Evolutionary conservation across 2,329 filamentous ascomycete genomes (phyloP).

Genomic region (Monilinia polystroma): DNA sequence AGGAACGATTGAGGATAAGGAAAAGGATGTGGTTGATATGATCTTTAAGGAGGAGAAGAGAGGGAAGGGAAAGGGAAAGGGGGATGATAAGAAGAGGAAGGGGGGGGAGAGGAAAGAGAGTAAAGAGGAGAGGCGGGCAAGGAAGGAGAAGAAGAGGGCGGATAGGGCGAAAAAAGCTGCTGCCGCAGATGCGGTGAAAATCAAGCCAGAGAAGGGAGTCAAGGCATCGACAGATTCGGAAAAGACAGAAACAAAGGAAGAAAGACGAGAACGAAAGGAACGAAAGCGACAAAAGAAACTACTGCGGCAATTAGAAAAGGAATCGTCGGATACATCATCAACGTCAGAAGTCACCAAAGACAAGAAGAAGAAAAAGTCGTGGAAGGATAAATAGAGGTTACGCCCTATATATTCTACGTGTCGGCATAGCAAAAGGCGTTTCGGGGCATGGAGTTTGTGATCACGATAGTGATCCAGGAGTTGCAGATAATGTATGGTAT

Average conservation of each 20-base stretch:
- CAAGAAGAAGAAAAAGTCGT: conserved; percentile 37
- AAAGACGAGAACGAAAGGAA: conserved; percentile 42
- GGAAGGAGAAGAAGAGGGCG: conserved; percentile 43
- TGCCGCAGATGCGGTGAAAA: conserved; percentile 14
- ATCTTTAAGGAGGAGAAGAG: conserved; percentile 32
- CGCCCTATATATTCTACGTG: conserved; percentile 16
- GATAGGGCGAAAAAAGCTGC: conserved; percentile 28
- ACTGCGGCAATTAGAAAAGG: conserved; percentile 30
- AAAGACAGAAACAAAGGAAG: conserved; percentile 40
- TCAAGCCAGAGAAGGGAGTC: not conserved
- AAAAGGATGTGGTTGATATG: conserved; percentile 25
- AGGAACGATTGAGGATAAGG: conserved; percentile 58
- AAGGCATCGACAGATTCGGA: conserved; percentile 2
- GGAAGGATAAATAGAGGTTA: conserved; percentile 28
- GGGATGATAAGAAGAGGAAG: conserved; percentile 37
- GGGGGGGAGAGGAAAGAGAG: conserved; percentile 35
- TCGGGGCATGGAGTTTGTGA: conserved; percentile 23
- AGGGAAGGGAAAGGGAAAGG: conserved; percentile 37
- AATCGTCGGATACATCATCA: conserved; percentile 28
- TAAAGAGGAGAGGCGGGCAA: conserved; percentile 41
- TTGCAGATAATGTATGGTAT: conserved; percentile 26
- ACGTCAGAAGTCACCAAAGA: conserved; percentile 35
- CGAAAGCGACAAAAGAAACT: conserved; percentile 42
- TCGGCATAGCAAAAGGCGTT: conserved; percentile 32
- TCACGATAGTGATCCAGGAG: conserved; percentile 26